Evolutionary conservation across 2,329 filamentous ascomycete genomes (phyloP).

Genomic region (Mycosphaerella arachidis): DNA sequence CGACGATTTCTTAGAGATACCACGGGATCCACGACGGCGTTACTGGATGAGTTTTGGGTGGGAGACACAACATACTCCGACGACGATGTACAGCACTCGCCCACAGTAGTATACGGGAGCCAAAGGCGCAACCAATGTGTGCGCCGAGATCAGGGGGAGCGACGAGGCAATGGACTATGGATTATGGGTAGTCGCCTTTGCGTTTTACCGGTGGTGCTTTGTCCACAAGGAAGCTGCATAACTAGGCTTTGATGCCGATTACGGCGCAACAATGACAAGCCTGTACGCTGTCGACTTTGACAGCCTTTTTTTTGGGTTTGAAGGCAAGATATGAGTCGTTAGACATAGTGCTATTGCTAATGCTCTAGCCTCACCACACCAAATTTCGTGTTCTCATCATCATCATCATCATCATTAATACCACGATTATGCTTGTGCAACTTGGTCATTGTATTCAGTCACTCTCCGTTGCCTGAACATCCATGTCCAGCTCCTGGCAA

Average conservation of each 20-base stretch:
- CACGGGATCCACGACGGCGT: background rate
- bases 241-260: background rate
- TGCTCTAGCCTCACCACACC: background rate
- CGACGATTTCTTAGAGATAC: background rate
- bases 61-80: background rate
- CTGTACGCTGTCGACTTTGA: background rate
- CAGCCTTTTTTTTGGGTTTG: background rate
- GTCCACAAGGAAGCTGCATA: no score
- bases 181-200: background rate
- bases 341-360: background rate
- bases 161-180: background rate
- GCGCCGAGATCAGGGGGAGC: background rate
- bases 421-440: no score
- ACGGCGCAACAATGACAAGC: background rate
- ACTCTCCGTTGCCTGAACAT: no score
- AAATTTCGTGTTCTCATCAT: background rate
- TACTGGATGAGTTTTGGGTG: background rate
- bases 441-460: no score
- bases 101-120: background rate
- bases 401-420: background rate
- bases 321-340: background rate
- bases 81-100: background rate
- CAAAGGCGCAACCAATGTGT: background rate
- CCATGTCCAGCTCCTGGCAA: no score
- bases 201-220: no score